Conservation (phyloP, 2,329 filamentous ascomycete genomes). For the Gaeumannomyces sp. region DNA sequence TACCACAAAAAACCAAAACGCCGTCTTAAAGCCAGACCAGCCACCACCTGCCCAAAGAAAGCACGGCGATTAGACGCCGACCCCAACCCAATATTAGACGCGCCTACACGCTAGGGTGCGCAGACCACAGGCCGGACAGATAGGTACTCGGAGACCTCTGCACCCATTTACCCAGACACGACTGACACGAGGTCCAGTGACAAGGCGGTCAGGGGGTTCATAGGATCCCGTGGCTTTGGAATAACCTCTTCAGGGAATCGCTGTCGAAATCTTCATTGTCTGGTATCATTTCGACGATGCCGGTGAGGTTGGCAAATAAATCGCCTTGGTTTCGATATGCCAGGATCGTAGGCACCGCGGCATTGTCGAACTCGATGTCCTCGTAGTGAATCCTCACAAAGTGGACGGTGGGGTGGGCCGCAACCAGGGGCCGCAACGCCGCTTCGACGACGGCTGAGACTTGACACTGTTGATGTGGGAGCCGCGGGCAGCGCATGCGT, state of each 20-base stretch:
- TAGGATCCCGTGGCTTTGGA: constrained; percentile 47
- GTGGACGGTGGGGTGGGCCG: constrained; percentile 62
- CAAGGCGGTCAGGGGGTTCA: constrained; percentile 19
- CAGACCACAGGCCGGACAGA: not conserved
- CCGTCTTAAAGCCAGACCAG: not conserved
- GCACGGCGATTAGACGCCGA: no score
- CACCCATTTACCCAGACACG: no score
- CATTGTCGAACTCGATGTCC: constrained; percentile 90
- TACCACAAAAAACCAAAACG: not conserved
- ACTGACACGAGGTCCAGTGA: no score
- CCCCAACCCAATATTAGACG: not conserved
- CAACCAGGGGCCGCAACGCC: constrained; percentile 69
- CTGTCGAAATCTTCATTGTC: constrained; percentile 55
- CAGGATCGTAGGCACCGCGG: constrained; percentile 78
- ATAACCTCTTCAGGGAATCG: constrained; percentile 44
- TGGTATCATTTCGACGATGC: constrained; percentile 80
- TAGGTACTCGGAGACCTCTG: no score
- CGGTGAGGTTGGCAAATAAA: constrained; percentile 83
- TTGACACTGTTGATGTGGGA: constrained; percentile 54
- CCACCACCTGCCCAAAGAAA: not conserved
- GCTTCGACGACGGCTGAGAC: constrained; percentile 74
- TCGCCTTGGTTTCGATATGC: constrained; percentile 85
- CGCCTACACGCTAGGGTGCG: not conserved
- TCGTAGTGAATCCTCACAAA: constrained; percentile 89
- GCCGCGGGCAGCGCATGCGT: not conserved